Conservation (phyloP, 2,329 filamentous ascomycete species). For the Fusarium secorum region DNA sequence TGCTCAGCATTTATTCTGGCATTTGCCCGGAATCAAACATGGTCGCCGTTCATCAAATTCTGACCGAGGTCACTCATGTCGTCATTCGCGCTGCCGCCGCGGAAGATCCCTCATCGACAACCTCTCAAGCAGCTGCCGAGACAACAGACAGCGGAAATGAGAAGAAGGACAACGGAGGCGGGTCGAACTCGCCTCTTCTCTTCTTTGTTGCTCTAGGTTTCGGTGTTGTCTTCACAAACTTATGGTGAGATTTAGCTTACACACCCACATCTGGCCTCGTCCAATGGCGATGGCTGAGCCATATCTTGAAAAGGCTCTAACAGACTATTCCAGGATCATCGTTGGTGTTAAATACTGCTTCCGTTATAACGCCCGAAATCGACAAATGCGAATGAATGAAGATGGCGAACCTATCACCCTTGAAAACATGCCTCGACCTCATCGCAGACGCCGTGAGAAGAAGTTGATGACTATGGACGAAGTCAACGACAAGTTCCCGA, state of each 20-base stretch:
- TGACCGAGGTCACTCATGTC: slow-evolving; percentile 40
- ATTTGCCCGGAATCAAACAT: slow-evolving; percentile 30
- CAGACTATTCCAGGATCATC: slow-evolving; percentile 79
- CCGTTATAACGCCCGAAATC: slow-evolving; percentile 93
- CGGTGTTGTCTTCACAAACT: slow-evolving; percentile 96
- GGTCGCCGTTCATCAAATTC: slow-evolving; percentile 38
- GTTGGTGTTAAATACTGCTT: slow-evolving; percentile 99
- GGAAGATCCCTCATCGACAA: slow-evolving; percentile 32
- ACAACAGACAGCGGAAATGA: slow-evolving; percentile 11
- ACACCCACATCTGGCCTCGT: slow-evolving; percentile 4
- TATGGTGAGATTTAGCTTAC: slow-evolving; percentile 74
- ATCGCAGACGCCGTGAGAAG: slow-evolving; percentile 90
- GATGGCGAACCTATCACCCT: slow-evolving; percentile 90
- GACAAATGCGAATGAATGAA: slow-evolving; percentile 77
- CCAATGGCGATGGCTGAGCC: slow-evolving; percentile 68
- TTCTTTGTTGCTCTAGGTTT: slow-evolving; percentile 98
- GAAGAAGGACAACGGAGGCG: slow-evolving; percentile 37
- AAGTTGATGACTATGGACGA: slow-evolving; percentile 99
- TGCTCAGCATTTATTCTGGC: slow-evolving; percentile 29
- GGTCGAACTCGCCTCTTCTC: slow-evolving; percentile 55
- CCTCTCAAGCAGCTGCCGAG: slow-evolving; percentile 30
- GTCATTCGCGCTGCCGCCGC: slow-evolving; percentile 36
- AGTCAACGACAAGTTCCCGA: slow-evolving; percentile 95
- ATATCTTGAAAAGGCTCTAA: slow-evolving; percentile 21
- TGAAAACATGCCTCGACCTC: slow-evolving; percentile 82